Base-by-base conservation (phyloP, 768 basidiomycete genomes). In the Suillus ampliporus region DNA sequence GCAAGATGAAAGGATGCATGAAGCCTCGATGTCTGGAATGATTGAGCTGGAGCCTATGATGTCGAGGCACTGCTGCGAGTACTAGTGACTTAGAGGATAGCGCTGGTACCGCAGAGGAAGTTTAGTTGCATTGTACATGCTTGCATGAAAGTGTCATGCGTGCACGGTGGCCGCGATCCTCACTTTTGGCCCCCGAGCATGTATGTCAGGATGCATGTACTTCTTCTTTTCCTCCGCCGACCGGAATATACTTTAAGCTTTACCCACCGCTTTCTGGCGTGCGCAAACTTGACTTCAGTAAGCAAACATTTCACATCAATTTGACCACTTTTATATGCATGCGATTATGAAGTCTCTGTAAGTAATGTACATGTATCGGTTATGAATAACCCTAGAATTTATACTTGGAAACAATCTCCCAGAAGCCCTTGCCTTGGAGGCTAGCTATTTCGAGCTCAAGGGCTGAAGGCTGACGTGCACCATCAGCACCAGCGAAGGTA, bases 401-500 rank as follows among this genome's bases (percentile, higher is more conserved):
- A 65, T 80, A 74, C 63, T 71, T 81, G 57, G 80, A 79, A 44
- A 87, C 74, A 21, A 68, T 72, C 19, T 80, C 69, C 69, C 80
- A 87, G 75, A 89, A 90, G 15, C 73, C 63, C 54, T 72, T 71
- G 60, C 88, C 89, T 66, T 90, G 88, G 44, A 79, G 73, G 13
- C 58, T 65, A 5, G 85, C 86, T 11, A 89, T 69, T 62, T 83
- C 78, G 35, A 82, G 74, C 69, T 90, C 89, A 31, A 84, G 78
- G 5, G 70, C 59, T 10, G 76, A 71, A 2, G 88, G 86, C 64
- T 79, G 72, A 62, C 87, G 84, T 7, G 73, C 67, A 5, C 86
- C 86, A 58, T 79, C 74, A 3, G 68, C 41, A 1, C 75, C 81
- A 37, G 87, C 81, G 64, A 83, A 82, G 13, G 89, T 88, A 26